These are phyloP conservation scores for Colletotrichum aenigma DNA, from an alignment of 2,329 filamentous ascomycete genomes.

Conservation along the genomic window DNA sequence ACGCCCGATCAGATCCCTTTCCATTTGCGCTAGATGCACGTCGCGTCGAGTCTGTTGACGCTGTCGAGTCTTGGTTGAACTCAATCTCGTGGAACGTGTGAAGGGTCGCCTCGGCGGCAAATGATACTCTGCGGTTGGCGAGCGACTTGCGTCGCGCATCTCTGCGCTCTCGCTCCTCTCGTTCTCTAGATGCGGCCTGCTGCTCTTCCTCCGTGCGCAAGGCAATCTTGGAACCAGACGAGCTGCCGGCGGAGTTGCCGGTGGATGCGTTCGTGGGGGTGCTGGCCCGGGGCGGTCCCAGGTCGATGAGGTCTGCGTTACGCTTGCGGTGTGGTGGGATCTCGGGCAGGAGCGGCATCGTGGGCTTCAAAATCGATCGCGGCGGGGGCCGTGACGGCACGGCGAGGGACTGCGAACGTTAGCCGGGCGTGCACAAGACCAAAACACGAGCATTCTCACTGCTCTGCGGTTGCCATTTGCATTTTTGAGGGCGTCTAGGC, in stretches of 20 bases:
- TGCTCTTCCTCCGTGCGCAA: conserved; percentile 73
- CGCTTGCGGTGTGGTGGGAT: conserved; percentile 66
- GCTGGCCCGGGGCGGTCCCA: conserved; percentile 37
- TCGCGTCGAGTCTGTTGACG: conserved; percentile 76
- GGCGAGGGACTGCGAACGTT: conserved; percentile 56
- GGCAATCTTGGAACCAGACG: conserved; percentile 62
- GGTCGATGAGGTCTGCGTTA: conserved; percentile 7
- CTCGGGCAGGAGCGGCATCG: conserved; percentile 68
- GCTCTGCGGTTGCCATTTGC: conserved; percentile 79
- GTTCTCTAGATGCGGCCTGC: conserved; percentile 70
- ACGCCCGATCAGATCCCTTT: conserved; percentile 54
- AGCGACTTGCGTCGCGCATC: conserved; percentile 92
- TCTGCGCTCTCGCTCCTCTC: conserved; percentile 75
- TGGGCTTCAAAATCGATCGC: conserved; percentile 81
- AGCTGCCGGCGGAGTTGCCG: conserved; percentile 27
- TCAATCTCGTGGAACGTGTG: conserved; percentile 98
- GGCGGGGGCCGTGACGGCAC: conserved; percentile 55
- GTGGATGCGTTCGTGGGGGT: conserved; percentile 38
- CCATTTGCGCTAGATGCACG: conserved; percentile 59
- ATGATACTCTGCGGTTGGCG: conserved; percentile 92
- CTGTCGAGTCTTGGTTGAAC: conserved; percentile 84
- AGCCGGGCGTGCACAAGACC: conserved; percentile 8
- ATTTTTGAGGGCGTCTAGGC: conserved; percentile 80
- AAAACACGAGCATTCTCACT: conserved; percentile 52
- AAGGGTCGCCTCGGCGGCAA: conserved; percentile 94